A percentile compares a stretch with the other conserved stretches of the same genome.
Evolutionary conservation across 352 stramenopile genomes (phyloP).

Genomic region (Globisporangium emineosum): DNA sequence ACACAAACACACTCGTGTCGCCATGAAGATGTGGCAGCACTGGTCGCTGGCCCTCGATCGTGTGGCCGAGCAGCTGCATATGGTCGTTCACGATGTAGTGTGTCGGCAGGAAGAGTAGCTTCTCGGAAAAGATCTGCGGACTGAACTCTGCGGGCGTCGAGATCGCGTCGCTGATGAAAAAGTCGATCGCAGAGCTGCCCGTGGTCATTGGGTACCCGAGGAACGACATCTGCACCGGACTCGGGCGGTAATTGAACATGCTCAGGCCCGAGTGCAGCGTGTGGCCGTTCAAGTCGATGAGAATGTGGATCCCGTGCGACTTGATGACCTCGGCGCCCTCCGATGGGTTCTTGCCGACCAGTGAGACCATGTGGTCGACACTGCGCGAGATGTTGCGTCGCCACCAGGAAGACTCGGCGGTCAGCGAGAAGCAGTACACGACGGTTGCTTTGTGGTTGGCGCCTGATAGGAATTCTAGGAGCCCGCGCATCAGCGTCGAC

Average conservation of each 20-base stretch:
- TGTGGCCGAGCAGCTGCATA: slow-evolving; percentile 69
- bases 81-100: slow-evolving; percentile 87
- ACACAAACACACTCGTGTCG: slow-evolving; percentile 40
- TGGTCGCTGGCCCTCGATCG: slow-evolving; percentile 29
- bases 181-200: slow-evolving; percentile 57
- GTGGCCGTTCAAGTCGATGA: slow-evolving; percentile 85
- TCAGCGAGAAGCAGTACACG: slow-evolving; percentile 77
- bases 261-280: slow-evolving; percentile 70
- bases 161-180: slow-evolving; percentile 58
- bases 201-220: slow-evolving; percentile 80
- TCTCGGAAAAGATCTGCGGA: slow-evolving; percentile 55
- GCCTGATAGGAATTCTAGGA: slow-evolving; percentile 48
- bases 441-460: slow-evolving; percentile 24
- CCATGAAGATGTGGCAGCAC: slow-evolving; percentile 15
- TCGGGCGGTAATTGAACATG: slow-evolving; percentile 59
- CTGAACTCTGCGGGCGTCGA: slow-evolving; percentile 43
- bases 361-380: slow-evolving; percentile 67
- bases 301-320: slow-evolving; percentile 56
- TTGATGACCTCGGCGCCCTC: slow-evolving; percentile 53
- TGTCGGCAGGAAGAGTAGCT: slow-evolving; percentile 62
- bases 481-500: slow-evolving; percentile 56
- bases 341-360: slow-evolving; percentile 47
- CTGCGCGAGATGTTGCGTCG: slow-evolving; percentile 69
- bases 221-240: slow-evolving; percentile 70
- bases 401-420: slow-evolving; percentile 67